Evolutionary conservation across 495 filamentous ascomycete genomes (phyloP), one percentile per base, ranked within the genome.

Genomic region (Aspergillus sclerotioniger): DNA sequence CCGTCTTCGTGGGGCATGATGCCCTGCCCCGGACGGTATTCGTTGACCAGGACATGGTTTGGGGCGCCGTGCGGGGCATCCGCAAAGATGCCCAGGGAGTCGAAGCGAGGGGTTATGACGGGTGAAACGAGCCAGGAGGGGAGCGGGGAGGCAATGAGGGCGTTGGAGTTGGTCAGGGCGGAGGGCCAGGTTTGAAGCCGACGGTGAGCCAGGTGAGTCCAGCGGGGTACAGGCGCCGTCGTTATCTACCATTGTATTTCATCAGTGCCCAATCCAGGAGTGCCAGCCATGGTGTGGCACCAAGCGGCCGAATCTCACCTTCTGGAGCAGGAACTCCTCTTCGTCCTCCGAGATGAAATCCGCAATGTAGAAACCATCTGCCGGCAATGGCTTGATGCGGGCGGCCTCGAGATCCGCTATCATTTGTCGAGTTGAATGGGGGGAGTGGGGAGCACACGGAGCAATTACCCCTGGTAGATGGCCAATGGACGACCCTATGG

Each of bases 1-100:
- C 94, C 94, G 65, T 98, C 94, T 73, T 98, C 92, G 67, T 98
- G 94, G 53, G 92, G 85, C 89, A 97, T 93, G 59, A 98, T 98
- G 7, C 94, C 94, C 61, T 96, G 88, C 1, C 90, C 90, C 0
- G 90, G 85, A 1, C 71, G 73, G 71, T 98, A 98, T 71, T 97
- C 92, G 65, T 98, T 98, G 41, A 98, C 82, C 16, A 98, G 79
- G 47, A 94, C 89, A 76, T 98, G 94, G 59, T 98, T 98, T 31
- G 93, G 91, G 3, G 71, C 76, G 9, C 72, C 57, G 62, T 97
- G 92, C 25, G 92, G 90, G 21, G 90, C 83, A 17, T 80, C 65
- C 3, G 71, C 66, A 71, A 96, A 97, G 20, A 96, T 78, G 48
- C 72, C 71, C 0, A 85, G 69, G 4, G 54, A 61, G 16, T 79